Evolutionary conservation across 2,329 filamentous ascomycete species (phyloP).

Genomic region (Hypoxylon sp.): DNA sequence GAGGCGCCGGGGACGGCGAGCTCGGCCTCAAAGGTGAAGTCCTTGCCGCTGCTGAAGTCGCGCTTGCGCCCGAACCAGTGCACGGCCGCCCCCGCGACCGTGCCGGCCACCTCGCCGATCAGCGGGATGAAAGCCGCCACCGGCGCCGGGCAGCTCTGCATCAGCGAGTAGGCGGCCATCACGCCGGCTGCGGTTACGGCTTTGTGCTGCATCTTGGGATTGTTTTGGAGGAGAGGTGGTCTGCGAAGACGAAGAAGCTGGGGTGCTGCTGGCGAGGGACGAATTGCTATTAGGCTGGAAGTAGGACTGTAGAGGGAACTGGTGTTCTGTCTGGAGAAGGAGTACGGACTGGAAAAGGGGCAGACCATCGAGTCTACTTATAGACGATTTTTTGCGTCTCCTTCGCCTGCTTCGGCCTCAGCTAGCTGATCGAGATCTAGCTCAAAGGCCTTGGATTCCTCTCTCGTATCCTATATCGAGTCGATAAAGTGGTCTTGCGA

Average conservation of each 20-base stretch:
- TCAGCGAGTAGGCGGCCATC: not conserved
- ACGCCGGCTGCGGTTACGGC: not conserved
- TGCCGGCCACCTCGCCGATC: not conserved
- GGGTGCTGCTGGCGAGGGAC: not conserved
- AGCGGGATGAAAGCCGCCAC: not conserved
- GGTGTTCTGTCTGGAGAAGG: not conserved
- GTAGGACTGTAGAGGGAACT: not conserved
- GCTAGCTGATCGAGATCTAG: not conserved
- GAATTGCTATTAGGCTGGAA: not conserved
- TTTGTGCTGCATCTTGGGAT: not conserved
- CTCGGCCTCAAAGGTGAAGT: not conserved
- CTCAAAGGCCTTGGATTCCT: not conserved
- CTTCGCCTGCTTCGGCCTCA: not conserved
- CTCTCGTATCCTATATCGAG: not conserved
- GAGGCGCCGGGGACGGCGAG: not conserved
- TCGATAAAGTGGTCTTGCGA: not conserved
- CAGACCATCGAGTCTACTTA: not conserved
- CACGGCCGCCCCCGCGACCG: not conserved
- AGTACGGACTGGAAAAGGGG: not conserved
- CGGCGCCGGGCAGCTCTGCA: not conserved
- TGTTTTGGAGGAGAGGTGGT: not conserved
- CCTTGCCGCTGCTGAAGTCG: not conserved
- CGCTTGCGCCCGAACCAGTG: not conserved
- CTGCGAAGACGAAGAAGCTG: not conserved
- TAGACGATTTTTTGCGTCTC: not conserved